Evolutionary conservation across 495 filamentous ascomycete genomes (phyloP).

Genomic region (Clohesyomyces aquaticus): DNA sequence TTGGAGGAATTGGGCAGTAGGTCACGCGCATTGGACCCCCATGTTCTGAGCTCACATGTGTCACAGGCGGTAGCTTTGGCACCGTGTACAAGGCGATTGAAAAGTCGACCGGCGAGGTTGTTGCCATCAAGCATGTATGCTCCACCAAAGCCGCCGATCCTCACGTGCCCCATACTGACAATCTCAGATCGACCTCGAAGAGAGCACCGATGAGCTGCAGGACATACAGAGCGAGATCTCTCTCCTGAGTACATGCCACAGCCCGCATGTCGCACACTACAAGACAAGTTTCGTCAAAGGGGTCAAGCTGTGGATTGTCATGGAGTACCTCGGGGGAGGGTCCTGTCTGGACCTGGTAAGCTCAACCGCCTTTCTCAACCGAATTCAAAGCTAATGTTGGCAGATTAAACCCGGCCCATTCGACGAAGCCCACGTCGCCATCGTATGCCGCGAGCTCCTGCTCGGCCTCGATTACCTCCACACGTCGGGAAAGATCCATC

Average conservation of each 20-base stretch:
- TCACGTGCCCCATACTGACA: conserved; percentile 16
- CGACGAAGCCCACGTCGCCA: conserved; percentile 88
- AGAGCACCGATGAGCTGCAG: conserved; percentile 94
- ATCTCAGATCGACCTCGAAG: conserved; percentile 93
- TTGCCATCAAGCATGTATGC: conserved; percentile 85
- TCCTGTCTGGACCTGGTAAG: conserved; percentile 86
- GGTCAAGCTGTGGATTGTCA: conserved; percentile 97
- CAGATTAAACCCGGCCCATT: conserved; percentile 93
- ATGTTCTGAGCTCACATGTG: conserved; percentile 11
- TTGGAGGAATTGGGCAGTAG: conserved; percentile 91
- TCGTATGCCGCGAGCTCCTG: conserved; percentile 89
- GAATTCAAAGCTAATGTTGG: conserved; percentile 22
- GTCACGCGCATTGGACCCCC: background rate
- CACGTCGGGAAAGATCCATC: conserved; percentile 91
- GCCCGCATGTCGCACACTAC: conserved; percentile 93
- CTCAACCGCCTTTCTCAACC: background rate
- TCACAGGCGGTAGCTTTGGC: conserved; percentile 84
- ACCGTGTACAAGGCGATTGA: conserved; percentile 96
- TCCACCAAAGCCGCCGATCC: background rate
- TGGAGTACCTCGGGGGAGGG: conserved; percentile 95
- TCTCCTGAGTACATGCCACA: conserved; percentile 90
- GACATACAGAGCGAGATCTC: conserved; percentile 98
- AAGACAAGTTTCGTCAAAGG: conserved; percentile 92
- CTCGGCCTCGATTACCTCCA: conserved; percentile 93
- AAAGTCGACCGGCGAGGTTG: conserved; percentile 79